A percentile compares a stretch with the other conserved stretches of the same genome.
These are phyloP conservation scores for Saccharomyces pastorianus DNA, from an alignment of 1,139 yeast genomes.

Conservation along the genomic window DNA sequence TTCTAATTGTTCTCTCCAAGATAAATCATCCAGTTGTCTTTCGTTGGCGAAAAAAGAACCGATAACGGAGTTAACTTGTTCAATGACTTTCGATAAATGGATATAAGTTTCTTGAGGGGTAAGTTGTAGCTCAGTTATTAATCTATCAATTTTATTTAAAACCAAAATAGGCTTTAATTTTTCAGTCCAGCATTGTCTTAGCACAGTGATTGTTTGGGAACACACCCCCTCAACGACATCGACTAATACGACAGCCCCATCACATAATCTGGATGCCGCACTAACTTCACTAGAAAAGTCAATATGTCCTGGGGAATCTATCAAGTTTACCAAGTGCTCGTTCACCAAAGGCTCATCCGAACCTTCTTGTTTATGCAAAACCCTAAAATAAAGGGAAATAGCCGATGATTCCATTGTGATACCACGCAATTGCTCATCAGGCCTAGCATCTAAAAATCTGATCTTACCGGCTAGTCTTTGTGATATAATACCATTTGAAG, in stretches of 20 bases:
- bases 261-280: conserved; percentile 90
- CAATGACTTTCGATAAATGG: conserved; percentile 70
- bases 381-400: conserved; percentile 73
- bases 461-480: conserved; percentile 93
- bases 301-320: conserved; percentile 97
- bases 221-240: conserved; percentile 98
- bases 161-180: conserved; percentile 82
- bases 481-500: conserved; percentile 93
- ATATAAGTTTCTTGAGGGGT: conserved; percentile 79
- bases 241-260: conserved; percentile 90
- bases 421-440: conserved; percentile 92
- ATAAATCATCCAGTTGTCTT: conserved; percentile 80
- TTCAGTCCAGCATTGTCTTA: conserved; percentile 94
- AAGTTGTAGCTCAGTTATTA: conserved; percentile 72
- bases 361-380: conserved; percentile 42
- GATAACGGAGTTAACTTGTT: conserved; percentile 89
- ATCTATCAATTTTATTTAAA: conserved; percentile 85
- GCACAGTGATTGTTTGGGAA: conserved; percentile 89
- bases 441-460: conserved; percentile 84
- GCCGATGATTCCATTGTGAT: conserved; percentile 97
- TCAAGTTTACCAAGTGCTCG: conserved; percentile 81
- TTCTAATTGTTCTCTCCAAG: conserved; percentile 65
- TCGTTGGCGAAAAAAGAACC: conserved; percentile 93
- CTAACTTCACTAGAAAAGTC: conserved; percentile 96
- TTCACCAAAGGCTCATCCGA: conserved; percentile 42